Conservation (phyloP, 2,329 filamentous ascomycete species). For the Fusarium sororula region DNA sequence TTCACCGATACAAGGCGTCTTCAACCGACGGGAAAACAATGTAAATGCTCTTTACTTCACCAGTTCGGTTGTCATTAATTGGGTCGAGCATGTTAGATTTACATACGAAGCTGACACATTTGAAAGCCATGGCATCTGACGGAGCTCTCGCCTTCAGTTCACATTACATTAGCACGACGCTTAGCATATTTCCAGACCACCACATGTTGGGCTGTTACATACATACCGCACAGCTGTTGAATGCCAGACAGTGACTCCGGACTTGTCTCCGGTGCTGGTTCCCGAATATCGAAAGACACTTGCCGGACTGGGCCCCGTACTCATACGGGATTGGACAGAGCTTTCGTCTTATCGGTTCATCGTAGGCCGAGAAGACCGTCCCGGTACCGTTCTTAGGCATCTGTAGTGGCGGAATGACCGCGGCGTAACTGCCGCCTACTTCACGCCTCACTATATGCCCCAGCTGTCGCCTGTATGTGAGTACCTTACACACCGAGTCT, state of each 20-base stretch:
- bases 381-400: background rate
- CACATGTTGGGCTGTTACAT: background rate
- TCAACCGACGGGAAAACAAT: slow-evolving; percentile 19
- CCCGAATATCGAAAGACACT: slow-evolving; percentile 8
- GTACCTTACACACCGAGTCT: background rate
- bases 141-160: background rate
- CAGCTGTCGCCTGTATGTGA: background rate
- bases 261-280: slow-evolving; percentile 7
- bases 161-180: background rate
- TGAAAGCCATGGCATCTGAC: background rate
- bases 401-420: background rate
- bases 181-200: background rate
- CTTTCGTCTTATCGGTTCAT: slow-evolving; percentile 18
- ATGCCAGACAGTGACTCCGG: slow-evolving; percentile 4
- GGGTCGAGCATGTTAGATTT: background rate
- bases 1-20: slow-evolving; percentile 34
- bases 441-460: too few species aligned
- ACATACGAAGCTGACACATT: background rate
- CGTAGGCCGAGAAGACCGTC: slow-evolving; percentile 14
- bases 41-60: background rate
- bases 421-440: background rate
- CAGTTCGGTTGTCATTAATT: background rate
- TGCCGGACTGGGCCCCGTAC: slow-evolving; percentile 1
- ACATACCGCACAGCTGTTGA: background rate
- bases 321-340: background rate